Evolutionary conservation across 768 basidiomycete species (phyloP).

Genomic region (Lactifluus rugatus): DNA sequence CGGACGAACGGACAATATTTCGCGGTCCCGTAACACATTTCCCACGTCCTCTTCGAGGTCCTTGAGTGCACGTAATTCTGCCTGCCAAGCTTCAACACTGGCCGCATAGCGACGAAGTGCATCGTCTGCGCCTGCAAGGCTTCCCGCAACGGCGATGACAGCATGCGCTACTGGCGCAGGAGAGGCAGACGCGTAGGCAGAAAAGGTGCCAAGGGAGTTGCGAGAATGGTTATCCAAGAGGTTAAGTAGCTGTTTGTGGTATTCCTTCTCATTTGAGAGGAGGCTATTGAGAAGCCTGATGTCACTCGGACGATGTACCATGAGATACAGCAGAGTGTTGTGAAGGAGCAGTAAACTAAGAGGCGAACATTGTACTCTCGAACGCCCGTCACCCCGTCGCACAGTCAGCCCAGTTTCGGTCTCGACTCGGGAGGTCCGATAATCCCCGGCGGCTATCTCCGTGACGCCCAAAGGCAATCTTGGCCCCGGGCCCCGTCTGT

Average conservation of each 20-base stretch:
- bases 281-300: constrained; percentile 63
- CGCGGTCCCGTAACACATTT: constrained; percentile 61
- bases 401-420: neutral
- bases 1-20: constrained; percentile 55
- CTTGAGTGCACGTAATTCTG: constrained; percentile 49
- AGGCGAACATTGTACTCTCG: neutral
- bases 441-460: neutral
- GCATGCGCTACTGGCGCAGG: constrained; percentile 44
- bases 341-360: neutral
- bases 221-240: constrained; percentile 48
- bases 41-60: constrained; percentile 63
- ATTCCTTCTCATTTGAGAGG: constrained; percentile 61
- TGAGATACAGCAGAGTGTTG: constrained; percentile 24
- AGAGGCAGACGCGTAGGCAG: constrained; percentile 65
- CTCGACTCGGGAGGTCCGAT: neutral
- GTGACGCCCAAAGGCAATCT: too few relatives aligned
- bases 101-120: constrained; percentile 52
- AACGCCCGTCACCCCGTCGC: neutral
- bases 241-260: constrained; percentile 46
- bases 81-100: constrained; percentile 57
- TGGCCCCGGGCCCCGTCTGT: too few relatives aligned
- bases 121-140: constrained; percentile 56
- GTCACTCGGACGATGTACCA: constrained; percentile 69
- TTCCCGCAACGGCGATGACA: constrained; percentile 43
- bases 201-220: constrained; percentile 52